These are phyloP conservation scores for Mediolabrus comicus DNA, from an alignment of 108 stramenopile species.

Conservation along the genomic window DNA sequence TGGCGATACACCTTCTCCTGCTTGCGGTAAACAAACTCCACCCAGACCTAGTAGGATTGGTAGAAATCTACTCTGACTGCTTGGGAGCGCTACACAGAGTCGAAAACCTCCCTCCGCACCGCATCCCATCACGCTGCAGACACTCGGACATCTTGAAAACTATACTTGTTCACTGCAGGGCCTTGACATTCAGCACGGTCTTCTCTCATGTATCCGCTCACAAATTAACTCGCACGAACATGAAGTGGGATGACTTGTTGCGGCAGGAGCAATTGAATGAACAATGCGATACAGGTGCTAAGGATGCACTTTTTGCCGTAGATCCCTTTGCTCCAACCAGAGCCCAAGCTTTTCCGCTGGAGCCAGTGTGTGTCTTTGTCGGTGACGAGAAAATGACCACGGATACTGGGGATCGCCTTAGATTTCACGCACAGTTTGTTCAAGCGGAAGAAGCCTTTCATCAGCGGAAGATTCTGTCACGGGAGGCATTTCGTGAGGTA, in stretches of 20 bases:
- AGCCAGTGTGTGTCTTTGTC: constrained; percentile 5
- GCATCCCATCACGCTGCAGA: constrained; percentile 9
- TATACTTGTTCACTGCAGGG: constrained; percentile 14
- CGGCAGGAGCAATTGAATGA: background rate
- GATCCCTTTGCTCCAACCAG: background rate
- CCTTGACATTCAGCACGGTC: background rate
- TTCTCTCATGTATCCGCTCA: constrained; percentile 6
- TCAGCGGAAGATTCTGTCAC: background rate
- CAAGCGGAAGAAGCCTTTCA: too few relatives aligned
- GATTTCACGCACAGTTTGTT: constrained; percentile 13
- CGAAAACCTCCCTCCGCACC: background rate
- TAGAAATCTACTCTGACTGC: constrained; percentile 20
- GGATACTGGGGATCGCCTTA: background rate
- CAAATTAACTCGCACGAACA: too few relatives aligned
- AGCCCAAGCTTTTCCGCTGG: background rate
- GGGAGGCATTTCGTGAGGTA: background rate
- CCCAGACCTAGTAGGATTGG: background rate
- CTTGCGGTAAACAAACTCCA: background rate
- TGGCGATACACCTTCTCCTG: constrained; percentile 6
- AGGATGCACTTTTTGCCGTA: too few relatives aligned
- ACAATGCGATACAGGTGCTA: background rate
- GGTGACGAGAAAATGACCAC: constrained; percentile 20
- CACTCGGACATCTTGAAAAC: constrained; percentile 15
- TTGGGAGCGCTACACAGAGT: constrained; percentile 5
- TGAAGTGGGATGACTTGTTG: background rate